Conservation (phyloP, 768 basidiomycete species). For the Rubroboletus satanas region DNA sequence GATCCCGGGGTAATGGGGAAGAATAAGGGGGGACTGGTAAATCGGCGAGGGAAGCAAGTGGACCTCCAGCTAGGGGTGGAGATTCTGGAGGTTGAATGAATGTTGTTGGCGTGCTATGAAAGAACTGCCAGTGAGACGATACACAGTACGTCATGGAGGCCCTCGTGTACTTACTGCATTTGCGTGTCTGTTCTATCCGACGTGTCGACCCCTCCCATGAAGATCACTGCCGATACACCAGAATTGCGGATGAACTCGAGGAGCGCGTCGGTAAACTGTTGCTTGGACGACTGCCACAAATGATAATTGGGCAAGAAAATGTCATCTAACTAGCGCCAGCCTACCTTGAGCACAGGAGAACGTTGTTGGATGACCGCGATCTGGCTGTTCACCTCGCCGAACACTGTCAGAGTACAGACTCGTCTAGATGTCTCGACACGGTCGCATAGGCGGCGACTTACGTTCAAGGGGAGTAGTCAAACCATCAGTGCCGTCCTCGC, state of each 20-base stretch:
- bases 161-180: constrained; percentile 55
- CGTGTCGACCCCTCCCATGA: constrained; percentile 74
- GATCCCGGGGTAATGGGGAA: constrained; percentile 42
- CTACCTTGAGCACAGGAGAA: constrained; percentile 74
- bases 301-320: not conserved
- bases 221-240: constrained; percentile 49
- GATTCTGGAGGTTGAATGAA: constrained; percentile 45
- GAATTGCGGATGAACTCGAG: constrained; percentile 53
- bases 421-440: not conserved
- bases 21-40: constrained; percentile 55
- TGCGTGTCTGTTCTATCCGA: constrained; percentile 72
- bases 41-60: constrained; percentile 40
- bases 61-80: constrained; percentile 42
- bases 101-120: constrained; percentile 59
- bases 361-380: constrained; percentile 73
- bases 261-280: constrained; percentile 57
- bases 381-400: constrained; percentile 46
- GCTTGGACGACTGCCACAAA: constrained; percentile 55
- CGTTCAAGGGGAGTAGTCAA: constrained; percentile 76
- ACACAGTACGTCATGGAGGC: not conserved
- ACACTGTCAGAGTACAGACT: constrained; percentile 45
- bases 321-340: constrained; percentile 4
- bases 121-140: constrained; percentile 3
- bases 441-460: constrained; percentile 33
- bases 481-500: constrained; percentile 57